These are phyloP conservation scores for Candida endomychidarum DNA, from an alignment of 805 yeast genomes.

Conservation along the genomic window DNA sequence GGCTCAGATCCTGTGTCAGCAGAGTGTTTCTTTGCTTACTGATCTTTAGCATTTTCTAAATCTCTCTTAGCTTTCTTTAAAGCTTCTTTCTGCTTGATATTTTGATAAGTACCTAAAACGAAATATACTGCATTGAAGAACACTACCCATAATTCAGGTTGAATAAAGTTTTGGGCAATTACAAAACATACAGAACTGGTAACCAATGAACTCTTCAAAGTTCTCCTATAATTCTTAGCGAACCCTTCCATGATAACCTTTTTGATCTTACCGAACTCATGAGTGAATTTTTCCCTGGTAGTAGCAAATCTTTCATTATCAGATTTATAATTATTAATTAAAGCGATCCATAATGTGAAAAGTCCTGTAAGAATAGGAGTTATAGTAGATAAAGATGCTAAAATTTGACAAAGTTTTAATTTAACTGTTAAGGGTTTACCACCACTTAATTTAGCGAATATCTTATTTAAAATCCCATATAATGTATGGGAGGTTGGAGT, in stretches of 20 bases:
- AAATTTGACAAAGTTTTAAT: slow-evolving; percentile 49
- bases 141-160: slow-evolving; percentile 64
- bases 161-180: slow-evolving; percentile 56
- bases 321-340: slow-evolving; percentile 42
- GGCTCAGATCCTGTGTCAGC: too few relatives aligned
- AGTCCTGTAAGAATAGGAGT: slow-evolving; percentile 53
- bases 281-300: slow-evolving; percentile 4
- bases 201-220: slow-evolving; percentile 53
- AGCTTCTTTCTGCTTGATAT: slow-evolving; percentile 36
- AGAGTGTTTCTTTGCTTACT: too few relatives aligned
- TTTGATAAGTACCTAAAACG: slow-evolving; percentile 61
- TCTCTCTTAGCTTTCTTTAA: neutral
- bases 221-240: slow-evolving; percentile 43
- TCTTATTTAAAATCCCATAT: slow-evolving; percentile 45
- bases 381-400: slow-evolving; percentile 51
- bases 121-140: slow-evolving; percentile 60
- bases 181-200: slow-evolving; percentile 52
- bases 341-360: slow-evolving; percentile 52
- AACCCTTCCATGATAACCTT: slow-evolving; percentile 31
- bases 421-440: slow-evolving; percentile 25
- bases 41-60: neutral
- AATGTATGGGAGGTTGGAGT: slow-evolving; percentile 61
- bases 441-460: slow-evolving; percentile 25
- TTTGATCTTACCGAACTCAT: slow-evolving; percentile 19
- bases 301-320: slow-evolving; percentile 12